phyloP scores from a whole-genome alignment of 2,329 filamentous ascomycete species.

The Pseudopyrenochaeta lycopersici region DNA sequence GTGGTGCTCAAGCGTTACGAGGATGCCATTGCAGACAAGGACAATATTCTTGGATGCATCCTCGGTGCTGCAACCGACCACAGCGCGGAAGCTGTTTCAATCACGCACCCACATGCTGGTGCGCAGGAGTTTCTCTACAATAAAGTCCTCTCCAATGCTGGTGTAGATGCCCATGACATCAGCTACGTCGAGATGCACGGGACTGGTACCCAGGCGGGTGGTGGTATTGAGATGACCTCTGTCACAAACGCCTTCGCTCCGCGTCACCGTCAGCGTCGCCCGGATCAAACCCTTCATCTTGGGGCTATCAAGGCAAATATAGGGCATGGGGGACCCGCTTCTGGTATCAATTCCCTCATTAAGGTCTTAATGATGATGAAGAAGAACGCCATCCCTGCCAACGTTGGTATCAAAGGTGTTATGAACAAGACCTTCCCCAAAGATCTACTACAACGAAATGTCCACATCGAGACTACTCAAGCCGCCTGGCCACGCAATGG shows the following conservation, averaged over 20 bases:
- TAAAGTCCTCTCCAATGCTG: constrained; percentile 37
- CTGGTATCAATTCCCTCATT: constrained; percentile 63
- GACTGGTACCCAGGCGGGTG: constrained; percentile 41
- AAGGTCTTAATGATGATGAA: constrained; percentile 65
- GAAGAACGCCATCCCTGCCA: constrained; percentile 63
- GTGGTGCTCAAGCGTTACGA: constrained; percentile 39
- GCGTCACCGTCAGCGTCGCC: constrained; percentile 57
- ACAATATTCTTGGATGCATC: constrained; percentile 41
- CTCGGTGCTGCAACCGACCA: constrained; percentile 40
- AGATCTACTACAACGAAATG: constrained; percentile 61
- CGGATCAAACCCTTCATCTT: constrained; percentile 61
- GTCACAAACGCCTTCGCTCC: constrained; percentile 42
- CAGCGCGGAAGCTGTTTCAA: constrained; percentile 37
- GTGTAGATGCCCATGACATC: constrained; percentile 42
- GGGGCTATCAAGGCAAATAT: constrained; percentile 66
- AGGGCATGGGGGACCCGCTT: constrained; percentile 63
- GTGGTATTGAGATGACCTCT: constrained; percentile 27
- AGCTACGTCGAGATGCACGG: constrained; percentile 42
- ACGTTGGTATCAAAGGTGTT: constrained; percentile 64
- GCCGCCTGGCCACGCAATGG: constrained; percentile 58
- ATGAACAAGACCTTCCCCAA: constrained; percentile 65
- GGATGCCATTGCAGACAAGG: constrained; percentile 35
- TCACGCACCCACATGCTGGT: constrained; percentile 31
- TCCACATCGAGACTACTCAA: constrained; percentile 59
- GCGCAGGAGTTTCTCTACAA: constrained; percentile 22